Percentiles rank a stretch among this genome's conserved stretches.
Evolutionary conservation across 1,284 basidiomycete species (phyloP).

Genomic region (Ustilago tritici): DNA sequence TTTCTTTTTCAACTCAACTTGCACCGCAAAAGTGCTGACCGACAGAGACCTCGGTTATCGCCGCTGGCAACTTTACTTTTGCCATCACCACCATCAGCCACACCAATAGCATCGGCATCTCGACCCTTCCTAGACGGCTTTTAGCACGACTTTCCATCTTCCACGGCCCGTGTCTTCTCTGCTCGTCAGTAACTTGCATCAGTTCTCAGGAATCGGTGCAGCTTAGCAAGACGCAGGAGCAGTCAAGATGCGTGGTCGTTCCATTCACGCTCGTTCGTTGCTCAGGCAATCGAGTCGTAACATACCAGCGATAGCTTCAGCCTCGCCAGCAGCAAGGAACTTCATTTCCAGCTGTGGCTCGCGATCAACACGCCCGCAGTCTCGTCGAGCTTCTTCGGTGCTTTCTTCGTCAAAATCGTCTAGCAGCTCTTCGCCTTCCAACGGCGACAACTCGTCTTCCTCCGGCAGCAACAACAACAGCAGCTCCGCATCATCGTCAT

Average conservation of each 20-base stretch:
- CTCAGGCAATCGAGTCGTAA: conserved; percentile 32
- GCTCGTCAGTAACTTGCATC: conserved; percentile 14
- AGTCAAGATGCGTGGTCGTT: conserved; percentile 47
- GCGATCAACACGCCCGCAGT: conserved; percentile 27
- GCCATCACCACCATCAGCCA: background rate
- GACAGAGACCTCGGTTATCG: background rate
- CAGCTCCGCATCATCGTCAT: conserved; percentile 37
- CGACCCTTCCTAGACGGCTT: background rate
- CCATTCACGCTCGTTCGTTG: conserved; percentile 46
- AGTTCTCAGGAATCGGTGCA: conserved; percentile 7
- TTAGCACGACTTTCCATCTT: too few relatives aligned
- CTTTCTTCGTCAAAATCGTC: conserved; percentile 46
- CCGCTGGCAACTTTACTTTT: background rate
- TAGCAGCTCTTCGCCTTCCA: conserved; percentile 26
- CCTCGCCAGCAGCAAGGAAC: conserved; percentile 16
- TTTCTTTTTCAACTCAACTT: conserved; percentile 6
- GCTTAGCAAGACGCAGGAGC: conserved; percentile 11
- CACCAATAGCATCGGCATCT: conserved; percentile 7
- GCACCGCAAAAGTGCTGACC: background rate
- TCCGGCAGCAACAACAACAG: conserved; percentile 23
- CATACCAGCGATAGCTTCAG: conserved; percentile 25
- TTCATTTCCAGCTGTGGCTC: conserved; percentile 43
- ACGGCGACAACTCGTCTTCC: conserved; percentile 30
- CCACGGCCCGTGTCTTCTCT: background rate
- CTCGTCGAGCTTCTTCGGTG: conserved; percentile 35